Evolutionary conservation across 805 yeast species (phyloP), one percentile per base, ranked within the genome.

Genomic region (Debaryomyces maramus): DNA sequence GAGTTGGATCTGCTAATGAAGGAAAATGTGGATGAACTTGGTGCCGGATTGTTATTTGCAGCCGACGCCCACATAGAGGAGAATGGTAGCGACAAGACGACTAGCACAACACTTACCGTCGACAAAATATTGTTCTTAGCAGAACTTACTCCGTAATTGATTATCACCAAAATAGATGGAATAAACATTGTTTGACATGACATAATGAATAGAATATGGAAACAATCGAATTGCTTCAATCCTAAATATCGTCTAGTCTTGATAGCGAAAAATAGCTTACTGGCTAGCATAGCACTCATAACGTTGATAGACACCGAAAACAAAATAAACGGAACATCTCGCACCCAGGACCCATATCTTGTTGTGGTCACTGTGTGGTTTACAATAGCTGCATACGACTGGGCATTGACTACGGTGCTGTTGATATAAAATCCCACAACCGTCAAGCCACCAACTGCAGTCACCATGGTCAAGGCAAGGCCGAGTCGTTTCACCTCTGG

Each of bases 51-150:
- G 40, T 77, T 77, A 50, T 82, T 81, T 1, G 83, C 72, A 2
- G 88, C 69, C 3, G 83, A 68, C 0, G 97, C 95, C 97, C 97
- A 89, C 76, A 89, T 75, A 0, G 96, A 79, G 0, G 96, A 80
- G 35, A 90, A 61, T 1, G 97, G 97, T 39, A 89, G 67, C 3
- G 90, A 85, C 19, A 87, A 55, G 0, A 85, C 83, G 14, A 85
- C 81, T 5, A 88, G 50, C 17, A 85, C 65, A 2, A 79, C 64
- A 2, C 87, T 79, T 20, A 85, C 54, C 3, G 83, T 72, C 13
- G 17, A 74, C 58, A 48, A 80, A 45, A 26, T 73, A 56, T 50
- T 72, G 67, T 21, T 67, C 50, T 17, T 62, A 47, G 34, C 52
- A 48, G 32, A 52, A 50, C 17, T 60, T 40, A 16, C 61, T 51